phyloP scores from a whole-genome alignment of 495 filamentous ascomycete species.

The Podospora pseudopauciseta region DNA sequence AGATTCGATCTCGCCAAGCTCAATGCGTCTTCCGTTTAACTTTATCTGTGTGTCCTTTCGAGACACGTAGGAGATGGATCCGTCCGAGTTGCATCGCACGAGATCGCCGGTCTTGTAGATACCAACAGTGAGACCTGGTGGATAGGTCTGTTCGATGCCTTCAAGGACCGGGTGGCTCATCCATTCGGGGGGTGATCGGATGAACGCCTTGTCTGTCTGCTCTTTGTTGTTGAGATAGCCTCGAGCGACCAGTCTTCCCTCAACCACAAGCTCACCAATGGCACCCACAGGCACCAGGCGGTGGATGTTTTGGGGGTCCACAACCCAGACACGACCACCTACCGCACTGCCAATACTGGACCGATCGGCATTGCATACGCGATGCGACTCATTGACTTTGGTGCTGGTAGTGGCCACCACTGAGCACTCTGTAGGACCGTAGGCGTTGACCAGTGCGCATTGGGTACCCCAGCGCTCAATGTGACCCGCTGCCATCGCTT shows the following conservation, averaged over 20 bases:
- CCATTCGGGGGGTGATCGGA: conserved; percentile 25
- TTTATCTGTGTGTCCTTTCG: conserved; percentile 45
- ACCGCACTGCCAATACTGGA: conserved; percentile 48
- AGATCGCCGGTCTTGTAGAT: conserved; percentile 54
- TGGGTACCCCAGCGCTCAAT: conserved; percentile 30
- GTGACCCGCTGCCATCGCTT: conserved; percentile 25
- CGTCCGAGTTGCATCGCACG: conserved; percentile 47
- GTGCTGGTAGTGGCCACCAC: conserved; percentile 31
- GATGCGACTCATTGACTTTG: conserved; percentile 23
- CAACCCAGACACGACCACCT: conserved; percentile 51
- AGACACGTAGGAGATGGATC: conserved; percentile 27
- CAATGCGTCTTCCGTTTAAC: conserved; percentile 38
- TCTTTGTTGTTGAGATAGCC: conserved; percentile 43
- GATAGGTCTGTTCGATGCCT: conserved; percentile 6
- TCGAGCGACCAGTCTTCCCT: conserved; percentile 39
- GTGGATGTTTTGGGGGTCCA: conserved; percentile 48
- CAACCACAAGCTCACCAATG: conserved; percentile 44
- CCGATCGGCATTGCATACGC: conserved; percentile 17
- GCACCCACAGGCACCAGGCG: conserved; percentile 48
- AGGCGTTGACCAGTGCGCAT: conserved; percentile 34
- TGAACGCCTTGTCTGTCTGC: conserved; percentile 36
- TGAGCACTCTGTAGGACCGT: conserved; percentile 50
- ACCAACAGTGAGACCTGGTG: neutral
- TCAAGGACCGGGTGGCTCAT: conserved; percentile 34
- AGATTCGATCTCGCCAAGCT: conserved; percentile 39